Base-by-base conservation (phyloP, 148 eudicot genomes). In the Beta vulgaris region DNA sequence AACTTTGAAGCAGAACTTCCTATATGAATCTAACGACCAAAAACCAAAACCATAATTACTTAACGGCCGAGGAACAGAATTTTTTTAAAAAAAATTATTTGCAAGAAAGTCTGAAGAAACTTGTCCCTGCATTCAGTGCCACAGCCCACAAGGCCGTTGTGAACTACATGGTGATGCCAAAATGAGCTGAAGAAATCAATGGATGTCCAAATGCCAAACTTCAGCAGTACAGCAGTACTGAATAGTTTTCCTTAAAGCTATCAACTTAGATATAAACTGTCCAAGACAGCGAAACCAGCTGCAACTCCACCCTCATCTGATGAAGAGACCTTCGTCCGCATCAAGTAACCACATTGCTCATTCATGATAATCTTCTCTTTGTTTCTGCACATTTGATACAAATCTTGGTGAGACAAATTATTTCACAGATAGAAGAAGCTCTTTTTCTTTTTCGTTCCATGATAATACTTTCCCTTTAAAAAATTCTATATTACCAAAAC, bases 271-370 rank as follows among this genome's bases (percentile, higher is more conserved):
- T 90, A 94, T 40, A 94, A 68, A 84, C 98, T 89, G 79, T 94
- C 97, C 74, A 94, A 82, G 80, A 94, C 98, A 32, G 97, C 98
- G 72, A 87, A 92, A 49, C 98, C 98, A 65, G 98, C 97, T 28
- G 93, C 97, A 81, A 94, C 98, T 8, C 98, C 98, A 31, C 98
- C 98, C 67, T 94, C 98, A 59, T 94, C 83, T 51, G 98, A 94
- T 19, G 98, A 89, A 57, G 97, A 86, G 1, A 89, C 96, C 85
- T 94, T 94, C 19, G 98, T 94, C 37, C 98, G 89, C 98, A 94
- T 87, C 87, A 94, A 80, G 80, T 94, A 90, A 36, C 98, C 98
- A 64, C 86, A 74, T 39, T 89, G 87, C 74, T 89, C 85, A 40
- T 94, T 94, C 76, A 89, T 69, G 23, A 94, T 79, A 58, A 92